Base-by-base conservation (phyloP, 306 rosid genomes). In the Senna siamea region DNA sequence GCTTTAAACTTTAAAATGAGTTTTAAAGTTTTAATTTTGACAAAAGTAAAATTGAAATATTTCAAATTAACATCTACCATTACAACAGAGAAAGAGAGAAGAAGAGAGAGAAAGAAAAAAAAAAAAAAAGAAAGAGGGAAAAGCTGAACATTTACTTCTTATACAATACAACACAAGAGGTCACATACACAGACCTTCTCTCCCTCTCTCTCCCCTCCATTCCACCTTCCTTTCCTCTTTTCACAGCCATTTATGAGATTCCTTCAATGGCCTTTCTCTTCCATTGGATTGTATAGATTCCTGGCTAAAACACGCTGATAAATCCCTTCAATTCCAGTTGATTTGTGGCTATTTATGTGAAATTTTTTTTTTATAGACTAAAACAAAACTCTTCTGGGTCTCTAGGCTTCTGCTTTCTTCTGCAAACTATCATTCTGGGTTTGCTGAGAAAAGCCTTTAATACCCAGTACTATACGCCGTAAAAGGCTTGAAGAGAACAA, bases 211-310 rank as follows among this genome's bases (percentile, higher is more conserved):
- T 72, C 78, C 77, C 84, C 75, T 52, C 77, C 87, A 84, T 87
- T 90, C 80, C 81, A 79, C 84, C 87, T 83, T 82, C 85, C 81
- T 80, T 91, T 79, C 83, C 86, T 76, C 87, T 89, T 91, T 85
- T 78, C 84, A 85, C 90, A 87, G 74, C 86, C 88, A 87, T 88
- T 92, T 88, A 18, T 84, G 87, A 88, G 91, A 95, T 92, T 92
- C 95, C 92, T 86, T 62, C 76, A 84, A 77, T 88, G 85, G 73
- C 81, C 85, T 83, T 83, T 89, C 88, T 77, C 82, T 90, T 87
- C 99, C 83, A 80, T 88, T 89, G 86, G 84, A 86, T 88, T 92
- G 79, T 82, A 69, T 86, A 80, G 80, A 78, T 76, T 83, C 77
- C 81, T 74, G 84, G 75, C 55, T 77, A 66, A 15, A 74, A 82